Percentiles rank a stretch among this genome's conserved stretches.
These are phyloP conservation scores for Lentinula lateritia DNA, from an alignment of 768 basidiomycete genomes.

Conservation along the genomic window DNA sequence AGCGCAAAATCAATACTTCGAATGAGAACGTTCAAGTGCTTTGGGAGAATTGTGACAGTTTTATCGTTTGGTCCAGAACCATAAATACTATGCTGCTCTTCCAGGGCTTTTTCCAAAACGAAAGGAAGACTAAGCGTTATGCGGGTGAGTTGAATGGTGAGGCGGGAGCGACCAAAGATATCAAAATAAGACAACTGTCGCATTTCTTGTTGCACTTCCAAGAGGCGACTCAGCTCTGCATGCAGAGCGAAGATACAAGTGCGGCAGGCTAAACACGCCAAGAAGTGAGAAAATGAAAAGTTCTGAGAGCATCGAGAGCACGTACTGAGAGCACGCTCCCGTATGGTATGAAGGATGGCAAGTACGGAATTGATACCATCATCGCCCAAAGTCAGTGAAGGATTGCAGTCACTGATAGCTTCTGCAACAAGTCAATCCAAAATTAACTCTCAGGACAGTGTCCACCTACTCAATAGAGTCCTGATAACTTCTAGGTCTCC, in stretches of 20 bases:
- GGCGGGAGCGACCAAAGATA: slow-evolving; percentile 65
- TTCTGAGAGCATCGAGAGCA: slow-evolving; percentile 6
- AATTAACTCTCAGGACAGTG: neutral
- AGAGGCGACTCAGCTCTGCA: slow-evolving; percentile 66
- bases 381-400: slow-evolving; percentile 68
- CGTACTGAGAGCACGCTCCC: slow-evolving; percentile 72
- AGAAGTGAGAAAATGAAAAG: slow-evolving; percentile 6
- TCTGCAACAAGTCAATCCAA: slow-evolving; percentile 30
- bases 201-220: slow-evolving; percentile 77
- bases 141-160: slow-evolving; percentile 73
- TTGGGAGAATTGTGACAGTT: slow-evolving; percentile 40
- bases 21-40: slow-evolving; percentile 53
- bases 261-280: slow-evolving; percentile 50
- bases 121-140: slow-evolving; percentile 73
- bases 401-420: slow-evolving; percentile 76
- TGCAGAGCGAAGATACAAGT: slow-evolving; percentile 73
- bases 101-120: slow-evolving; percentile 64
- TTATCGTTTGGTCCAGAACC: slow-evolving; percentile 15
- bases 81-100: slow-evolving; percentile 29
- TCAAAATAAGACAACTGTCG: slow-evolving; percentile 75
- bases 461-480: slow-evolving; percentile 52
- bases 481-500: slow-evolving; percentile 86
- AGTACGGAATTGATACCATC: slow-evolving; percentile 78
- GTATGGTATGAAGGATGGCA: slow-evolving; percentile 58
- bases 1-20: slow-evolving; percentile 57